Conservation (phyloP, 176 grass and related monocot species). For the Aegilops sharonensis region DNA sequence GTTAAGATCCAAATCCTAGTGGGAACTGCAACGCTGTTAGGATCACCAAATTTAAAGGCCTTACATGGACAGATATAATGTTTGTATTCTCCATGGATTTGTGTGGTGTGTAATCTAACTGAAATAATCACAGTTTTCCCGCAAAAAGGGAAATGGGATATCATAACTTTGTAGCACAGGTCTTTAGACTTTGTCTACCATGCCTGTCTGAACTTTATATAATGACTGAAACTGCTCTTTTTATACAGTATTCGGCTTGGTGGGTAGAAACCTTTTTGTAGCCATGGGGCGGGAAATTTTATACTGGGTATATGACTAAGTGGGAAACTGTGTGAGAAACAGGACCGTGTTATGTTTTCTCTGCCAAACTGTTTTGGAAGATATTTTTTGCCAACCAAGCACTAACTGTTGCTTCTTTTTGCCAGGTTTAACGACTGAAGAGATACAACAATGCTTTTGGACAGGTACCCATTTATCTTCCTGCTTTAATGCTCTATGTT, state of each 20-base stretch:
- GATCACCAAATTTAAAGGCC: not conserved
- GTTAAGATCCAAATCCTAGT: not conserved
- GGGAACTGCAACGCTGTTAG: not conserved
- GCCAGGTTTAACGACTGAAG: constrained; percentile 56
- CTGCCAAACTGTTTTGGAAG: not conserved
- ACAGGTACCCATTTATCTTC: constrained; percentile 49
- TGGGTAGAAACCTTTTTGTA: not conserved
- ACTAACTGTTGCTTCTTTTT: constrained; percentile 17
- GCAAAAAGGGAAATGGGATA: too few relatives aligned
- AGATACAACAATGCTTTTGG: constrained; percentile 76
- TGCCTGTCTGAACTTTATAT: not conserved
- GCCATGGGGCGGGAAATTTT: not conserved
- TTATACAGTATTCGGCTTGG: too few relatives aligned
- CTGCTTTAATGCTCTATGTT: constrained; percentile 9
- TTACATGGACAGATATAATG: not conserved
- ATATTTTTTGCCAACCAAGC: not conserved
- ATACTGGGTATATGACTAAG: not conserved
- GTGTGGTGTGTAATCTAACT: not conserved
- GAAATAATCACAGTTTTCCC: not conserved
- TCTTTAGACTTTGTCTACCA: not conserved
- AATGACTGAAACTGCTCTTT: not conserved
- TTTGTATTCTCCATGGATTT: not conserved
- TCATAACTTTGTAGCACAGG: not conserved
- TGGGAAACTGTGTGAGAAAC: not conserved
- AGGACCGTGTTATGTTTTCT: not conserved